A percentile compares a stretch with the other conserved stretches of the same genome.
Evolutionary conservation across 495 filamentous ascomycete species (phyloP).

Genomic region (Penicillium taxi): DNA sequence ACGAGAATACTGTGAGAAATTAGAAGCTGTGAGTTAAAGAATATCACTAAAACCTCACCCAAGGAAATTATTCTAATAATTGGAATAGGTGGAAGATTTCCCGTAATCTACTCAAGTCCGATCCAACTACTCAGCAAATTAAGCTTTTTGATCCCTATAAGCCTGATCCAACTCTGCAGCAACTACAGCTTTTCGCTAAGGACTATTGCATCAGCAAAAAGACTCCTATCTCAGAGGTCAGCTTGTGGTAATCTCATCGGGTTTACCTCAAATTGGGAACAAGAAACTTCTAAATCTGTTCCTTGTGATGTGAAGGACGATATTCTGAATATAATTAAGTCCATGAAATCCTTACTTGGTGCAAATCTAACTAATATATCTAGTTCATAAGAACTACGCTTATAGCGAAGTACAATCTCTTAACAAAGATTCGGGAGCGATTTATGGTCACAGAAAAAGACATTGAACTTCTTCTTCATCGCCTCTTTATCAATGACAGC

Average conservation of each 20-base stretch:
- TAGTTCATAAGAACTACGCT: too few relatives aligned
- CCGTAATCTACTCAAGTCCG: slow-evolving; percentile 3
- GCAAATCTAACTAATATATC: too few relatives aligned
- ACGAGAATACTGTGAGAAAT: slow-evolving; percentile 7
- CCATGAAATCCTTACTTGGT: too few relatives aligned
- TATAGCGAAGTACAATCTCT: too few relatives aligned
- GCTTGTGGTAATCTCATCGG: slow-evolving; percentile 7
- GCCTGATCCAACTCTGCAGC: slow-evolving; percentile 3
- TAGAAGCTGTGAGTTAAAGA: slow-evolving; percentile 16
- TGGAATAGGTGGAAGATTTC: slow-evolving; percentile 13
- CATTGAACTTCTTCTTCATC: slow-evolving; percentile 12
- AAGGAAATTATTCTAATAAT: too few relatives aligned
- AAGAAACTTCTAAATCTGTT: slow-evolving; percentile 6
- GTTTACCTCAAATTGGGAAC: slow-evolving; percentile 9
- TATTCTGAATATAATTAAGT: slow-evolving; percentile 12
- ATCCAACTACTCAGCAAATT: too few relatives aligned
- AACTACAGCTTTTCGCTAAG: slow-evolving; percentile 9
- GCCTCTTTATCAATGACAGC: slow-evolving; percentile 12
- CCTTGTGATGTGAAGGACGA: slow-evolving; percentile 4
- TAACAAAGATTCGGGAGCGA: slow-evolving; percentile 12
- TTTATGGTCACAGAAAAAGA: slow-evolving; percentile 14
- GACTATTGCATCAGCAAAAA: slow-evolving; percentile 6
- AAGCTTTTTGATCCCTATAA: slow-evolving; percentile 7
- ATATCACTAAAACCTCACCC: too few relatives aligned
- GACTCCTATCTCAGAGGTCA: slow-evolving; percentile 1